Evolutionary conservation across 805 yeast species (phyloP).

Genomic region (Geotrichum ghanense): DNA sequence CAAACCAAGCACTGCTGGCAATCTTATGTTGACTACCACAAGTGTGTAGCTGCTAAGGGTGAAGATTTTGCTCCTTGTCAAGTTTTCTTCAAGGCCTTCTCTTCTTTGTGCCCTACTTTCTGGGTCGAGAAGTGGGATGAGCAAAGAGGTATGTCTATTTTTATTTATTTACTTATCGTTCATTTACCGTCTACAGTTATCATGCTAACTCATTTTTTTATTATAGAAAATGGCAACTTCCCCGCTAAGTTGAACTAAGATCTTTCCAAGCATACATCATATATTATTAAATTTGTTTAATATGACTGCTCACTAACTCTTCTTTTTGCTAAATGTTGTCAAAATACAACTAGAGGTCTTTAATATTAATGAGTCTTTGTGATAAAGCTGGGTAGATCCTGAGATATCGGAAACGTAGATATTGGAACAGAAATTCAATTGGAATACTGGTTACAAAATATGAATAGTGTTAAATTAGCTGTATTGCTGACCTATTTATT

Average conservation of each 20-base stretch:
- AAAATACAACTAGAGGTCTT: no score
- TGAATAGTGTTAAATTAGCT: no score
- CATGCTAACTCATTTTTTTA: background rate
- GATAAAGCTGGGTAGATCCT: no score
- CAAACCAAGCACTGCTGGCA: conserved; percentile 99
- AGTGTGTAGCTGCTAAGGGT: conserved; percentile 93
- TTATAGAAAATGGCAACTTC: conserved; percentile 19
- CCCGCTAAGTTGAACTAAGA: conserved; percentile 14
- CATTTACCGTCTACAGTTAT: background rate
- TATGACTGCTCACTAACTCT: background rate
- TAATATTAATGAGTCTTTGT: no score
- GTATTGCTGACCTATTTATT: no score
- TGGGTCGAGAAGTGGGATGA: conserved; percentile 33
- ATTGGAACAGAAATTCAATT: no score
- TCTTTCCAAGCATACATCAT: background rate
- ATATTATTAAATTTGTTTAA: background rate
- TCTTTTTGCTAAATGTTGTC: no score
- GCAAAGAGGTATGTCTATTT: conserved; percentile 39
- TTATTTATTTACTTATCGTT: conserved; percentile 30
- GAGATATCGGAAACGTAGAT: no score
- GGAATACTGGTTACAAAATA: no score
- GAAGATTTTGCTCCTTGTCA: conserved; percentile 97
- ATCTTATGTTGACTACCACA: conserved; percentile 94
- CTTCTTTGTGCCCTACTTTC: conserved; percentile 39
- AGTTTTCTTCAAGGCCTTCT: conserved; percentile 84